phyloP scores from a whole-genome alignment of 176 grass and related monocot genomes.

The Oryza meridionalis region DNA sequence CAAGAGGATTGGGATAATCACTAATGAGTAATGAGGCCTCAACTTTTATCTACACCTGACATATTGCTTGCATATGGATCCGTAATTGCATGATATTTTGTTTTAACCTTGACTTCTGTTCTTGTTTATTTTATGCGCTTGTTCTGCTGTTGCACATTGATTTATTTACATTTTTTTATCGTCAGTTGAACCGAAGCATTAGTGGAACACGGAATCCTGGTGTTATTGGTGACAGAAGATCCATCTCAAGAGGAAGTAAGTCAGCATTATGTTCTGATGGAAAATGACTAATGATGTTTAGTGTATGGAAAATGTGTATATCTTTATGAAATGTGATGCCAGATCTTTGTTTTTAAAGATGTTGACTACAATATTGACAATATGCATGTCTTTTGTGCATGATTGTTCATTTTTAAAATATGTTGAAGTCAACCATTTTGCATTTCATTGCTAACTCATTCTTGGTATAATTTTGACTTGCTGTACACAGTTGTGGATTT shows the following conservation, averaged over 20 bases:
- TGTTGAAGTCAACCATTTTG: neutral
- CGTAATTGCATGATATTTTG: slow-evolving; percentile 25
- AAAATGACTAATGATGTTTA: slow-evolving; percentile 13
- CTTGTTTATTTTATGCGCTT: slow-evolving; percentile 10
- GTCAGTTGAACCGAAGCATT: slow-evolving; percentile 86
- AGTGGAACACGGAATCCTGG: slow-evolving; percentile 73
- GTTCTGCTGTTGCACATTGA: slow-evolving; percentile 36
- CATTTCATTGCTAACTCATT: slow-evolving; percentile 20
- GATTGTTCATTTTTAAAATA: slow-evolving; percentile 10
- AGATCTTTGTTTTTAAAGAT: slow-evolving; percentile 6
- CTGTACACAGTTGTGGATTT: neutral
- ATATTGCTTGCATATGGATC: slow-evolving; percentile 13
- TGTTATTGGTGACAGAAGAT: slow-evolving; percentile 92
- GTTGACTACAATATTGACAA: neutral
- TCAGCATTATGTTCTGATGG: slow-evolving; percentile 16
- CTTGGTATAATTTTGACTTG: neutral
- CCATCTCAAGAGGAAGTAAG: slow-evolving; percentile 99
- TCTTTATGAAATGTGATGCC: neutral
- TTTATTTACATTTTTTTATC: slow-evolving; percentile 29
- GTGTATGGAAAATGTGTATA: slow-evolving; percentile 8
- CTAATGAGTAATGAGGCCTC: neutral
- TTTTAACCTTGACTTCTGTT: slow-evolving; percentile 22
- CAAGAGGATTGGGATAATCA: neutral
- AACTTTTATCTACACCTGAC: neutral
- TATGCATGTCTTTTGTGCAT: slow-evolving; percentile 27